Percentiles rank a stretch among this genome's conserved stretches.
These are phyloP conservation scores for Silene vulgaris DNA, from an alignment of 179 eudicot genomes.

Conservation along the genomic window DNA sequence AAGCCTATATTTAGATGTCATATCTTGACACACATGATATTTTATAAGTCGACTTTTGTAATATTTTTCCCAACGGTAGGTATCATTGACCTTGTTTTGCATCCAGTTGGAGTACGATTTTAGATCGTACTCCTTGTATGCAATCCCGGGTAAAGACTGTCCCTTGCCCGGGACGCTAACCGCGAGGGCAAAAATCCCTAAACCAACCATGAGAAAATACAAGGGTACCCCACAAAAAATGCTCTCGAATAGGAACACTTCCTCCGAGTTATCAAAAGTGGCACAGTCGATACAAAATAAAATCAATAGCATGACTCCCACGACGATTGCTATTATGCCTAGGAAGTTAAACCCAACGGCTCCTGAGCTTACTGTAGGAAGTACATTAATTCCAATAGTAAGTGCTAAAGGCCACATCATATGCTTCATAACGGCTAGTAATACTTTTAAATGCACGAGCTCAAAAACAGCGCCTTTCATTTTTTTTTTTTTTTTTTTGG, in stretches of 20 bases:
- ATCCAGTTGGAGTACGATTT: slow-evolving; percentile 4
- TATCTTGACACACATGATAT: not conserved
- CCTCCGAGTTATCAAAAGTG: not conserved
- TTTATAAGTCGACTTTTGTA: not conserved
- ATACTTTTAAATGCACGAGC: not conserved
- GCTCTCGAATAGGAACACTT: not conserved
- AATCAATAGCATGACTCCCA: not conserved
- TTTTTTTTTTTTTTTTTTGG: not conserved
- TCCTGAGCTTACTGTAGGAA: not conserved
- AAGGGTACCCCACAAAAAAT: not conserved
- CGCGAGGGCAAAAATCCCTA: not conserved
- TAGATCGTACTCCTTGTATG: not conserved
- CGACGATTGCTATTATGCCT: not conserved
- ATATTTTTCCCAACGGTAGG: not conserved
- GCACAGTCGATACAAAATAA: slow-evolving; percentile 7
- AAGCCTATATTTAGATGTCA: not conserved
- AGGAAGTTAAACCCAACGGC: not conserved
- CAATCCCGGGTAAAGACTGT: not conserved
- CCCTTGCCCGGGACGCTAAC: not conserved
- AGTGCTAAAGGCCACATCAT: not conserved
- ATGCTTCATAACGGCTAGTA: not conserved
- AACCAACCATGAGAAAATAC: not conserved
- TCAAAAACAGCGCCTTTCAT: not conserved
- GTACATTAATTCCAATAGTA: not conserved
- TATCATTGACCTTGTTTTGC: slow-evolving; percentile 8